Conservation (phyloP, 495 filamentous ascomycete species). For the Friedmanniomyces endolithicus region DNA sequence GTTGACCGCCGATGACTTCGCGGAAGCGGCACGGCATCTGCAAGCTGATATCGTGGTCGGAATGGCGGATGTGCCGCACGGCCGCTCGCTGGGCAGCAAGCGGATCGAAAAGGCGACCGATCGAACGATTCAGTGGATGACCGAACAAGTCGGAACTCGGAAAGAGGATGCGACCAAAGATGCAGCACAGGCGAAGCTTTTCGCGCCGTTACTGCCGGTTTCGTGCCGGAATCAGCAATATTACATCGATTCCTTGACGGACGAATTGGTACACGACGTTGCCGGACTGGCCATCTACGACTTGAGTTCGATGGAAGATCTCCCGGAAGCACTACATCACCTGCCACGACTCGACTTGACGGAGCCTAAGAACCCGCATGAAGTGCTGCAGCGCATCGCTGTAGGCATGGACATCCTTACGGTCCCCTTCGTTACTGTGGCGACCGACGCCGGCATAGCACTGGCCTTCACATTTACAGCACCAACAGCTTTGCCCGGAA, state of each 20-base stretch:
- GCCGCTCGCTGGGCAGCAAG: constrained; percentile 48
- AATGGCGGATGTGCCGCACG: constrained; percentile 60
- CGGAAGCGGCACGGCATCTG: constrained; percentile 45
- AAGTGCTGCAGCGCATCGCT: constrained; percentile 56
- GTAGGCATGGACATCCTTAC: constrained; percentile 72
- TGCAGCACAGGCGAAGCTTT: constrained; percentile 4
- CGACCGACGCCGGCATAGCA: constrained; percentile 78
- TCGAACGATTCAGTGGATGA: constrained; percentile 62
- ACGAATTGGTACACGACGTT: constrained; percentile 26
- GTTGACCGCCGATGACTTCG: constrained; percentile 56
- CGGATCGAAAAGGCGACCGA: constrained; percentile 73
- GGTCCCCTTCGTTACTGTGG: constrained; percentile 54
- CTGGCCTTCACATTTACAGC: constrained; percentile 65
- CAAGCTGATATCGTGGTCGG: constrained; percentile 71
- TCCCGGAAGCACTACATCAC: constrained; percentile 42
- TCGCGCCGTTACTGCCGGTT: constrained; percentile 16
- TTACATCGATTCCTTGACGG: constrained; percentile 10
- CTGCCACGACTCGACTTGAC: constrained; percentile 66
- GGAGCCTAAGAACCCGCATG: constrained; percentile 54
- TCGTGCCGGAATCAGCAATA: constrained; percentile 12
- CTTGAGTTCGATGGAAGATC: constrained; percentile 49
- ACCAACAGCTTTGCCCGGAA: constrained; percentile 12
- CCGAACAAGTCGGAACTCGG: constrained; percentile 37
- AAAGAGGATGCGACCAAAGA: constrained; percentile 17
- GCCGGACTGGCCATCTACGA: constrained; percentile 77